Percentiles rank a stretch among this genome's conserved stretches.
These are phyloP conservation scores for Volvox africanus DNA, from an alignment of 139 green algal species.

Conservation along the genomic window DNA sequence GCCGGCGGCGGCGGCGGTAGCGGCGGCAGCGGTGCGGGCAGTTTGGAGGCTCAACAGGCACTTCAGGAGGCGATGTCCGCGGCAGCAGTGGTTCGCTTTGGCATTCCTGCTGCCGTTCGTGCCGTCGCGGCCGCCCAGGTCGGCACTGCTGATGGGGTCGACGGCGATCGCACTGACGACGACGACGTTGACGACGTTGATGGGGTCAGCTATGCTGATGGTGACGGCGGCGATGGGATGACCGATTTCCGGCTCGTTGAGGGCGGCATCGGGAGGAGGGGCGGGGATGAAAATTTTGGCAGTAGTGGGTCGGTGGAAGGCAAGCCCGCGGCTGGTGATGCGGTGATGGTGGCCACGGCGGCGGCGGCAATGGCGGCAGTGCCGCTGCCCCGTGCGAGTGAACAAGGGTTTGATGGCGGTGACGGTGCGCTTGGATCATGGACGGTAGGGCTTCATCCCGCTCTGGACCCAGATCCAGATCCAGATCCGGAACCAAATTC, in stretches of 20 bases:
- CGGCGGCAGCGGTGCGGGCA: neutral
- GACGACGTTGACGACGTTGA: neutral
- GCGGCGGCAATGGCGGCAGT: neutral
- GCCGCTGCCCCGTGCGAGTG: neutral
- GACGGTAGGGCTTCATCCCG: neutral
- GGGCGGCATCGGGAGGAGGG: neutral
- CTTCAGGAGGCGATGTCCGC: conserved; percentile 2
- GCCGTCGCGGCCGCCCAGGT: neutral
- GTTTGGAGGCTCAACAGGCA: neutral
- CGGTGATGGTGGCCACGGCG: neutral
- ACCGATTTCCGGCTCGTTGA: neutral
- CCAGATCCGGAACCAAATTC: neutral
- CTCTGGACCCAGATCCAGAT: neutral
- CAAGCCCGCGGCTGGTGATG: neutral
- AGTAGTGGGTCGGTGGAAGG: too few species aligned
- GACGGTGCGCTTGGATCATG: neutral
- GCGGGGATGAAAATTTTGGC: neutral
- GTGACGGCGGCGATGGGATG: neutral
- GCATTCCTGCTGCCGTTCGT: neutral
- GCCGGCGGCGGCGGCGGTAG: neutral
- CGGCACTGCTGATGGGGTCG: neutral
- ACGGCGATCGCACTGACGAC: neutral
- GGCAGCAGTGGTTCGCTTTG: neutral
- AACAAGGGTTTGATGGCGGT: too few species aligned
- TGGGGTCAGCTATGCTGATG: neutral